phyloP scores from a whole-genome alignment of 78 protist genomes.

The Chrysochromulina tobinii region DNA sequence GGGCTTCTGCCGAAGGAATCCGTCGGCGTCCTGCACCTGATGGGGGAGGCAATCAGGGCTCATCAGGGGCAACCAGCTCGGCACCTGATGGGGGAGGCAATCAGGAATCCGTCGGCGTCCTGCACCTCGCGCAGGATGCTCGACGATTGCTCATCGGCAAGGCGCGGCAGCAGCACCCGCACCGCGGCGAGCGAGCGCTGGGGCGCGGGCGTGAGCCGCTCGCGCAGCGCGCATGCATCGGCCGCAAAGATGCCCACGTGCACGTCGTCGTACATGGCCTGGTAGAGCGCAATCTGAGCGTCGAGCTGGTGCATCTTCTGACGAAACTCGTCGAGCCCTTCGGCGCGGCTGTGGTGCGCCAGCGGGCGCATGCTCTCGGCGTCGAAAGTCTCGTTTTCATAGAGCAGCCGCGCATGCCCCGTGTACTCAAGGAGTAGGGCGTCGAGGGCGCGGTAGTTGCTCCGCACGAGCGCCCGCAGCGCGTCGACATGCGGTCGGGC shows the following conservation, averaged over 20 bases:
- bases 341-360: too few species aligned
- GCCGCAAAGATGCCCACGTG: background rate
- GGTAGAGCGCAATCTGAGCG: too few species aligned
- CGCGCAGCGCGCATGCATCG: slow-evolving; percentile 44
- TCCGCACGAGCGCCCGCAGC: too few species aligned
- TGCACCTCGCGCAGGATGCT: slow-evolving; percentile 46
- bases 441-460: too few species aligned
- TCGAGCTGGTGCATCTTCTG: slow-evolving; percentile 36
- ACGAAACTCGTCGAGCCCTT: too few species aligned
- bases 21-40: slow-evolving; percentile 37
- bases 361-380: too few species aligned
- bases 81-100: too few species aligned
- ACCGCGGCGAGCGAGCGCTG: slow-evolving; percentile 31
- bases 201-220: slow-evolving; percentile 21
- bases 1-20: background rate
- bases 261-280: background rate
- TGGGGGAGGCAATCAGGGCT: too few species aligned
- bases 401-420: too few species aligned
- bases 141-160: background rate
- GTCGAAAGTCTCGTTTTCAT: too few species aligned
- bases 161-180: background rate
- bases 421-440: too few species aligned
- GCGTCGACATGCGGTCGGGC: too few species aligned
- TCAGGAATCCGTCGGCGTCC: slow-evolving; percentile 66
- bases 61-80: slow-evolving; percentile 43